A percentile compares a stretch with the other conserved stretches of the same genome.
Evolutionary conservation across 805 yeast genomes (phyloP).

Genomic region (Wickerhamiella sergipiensis): DNA sequence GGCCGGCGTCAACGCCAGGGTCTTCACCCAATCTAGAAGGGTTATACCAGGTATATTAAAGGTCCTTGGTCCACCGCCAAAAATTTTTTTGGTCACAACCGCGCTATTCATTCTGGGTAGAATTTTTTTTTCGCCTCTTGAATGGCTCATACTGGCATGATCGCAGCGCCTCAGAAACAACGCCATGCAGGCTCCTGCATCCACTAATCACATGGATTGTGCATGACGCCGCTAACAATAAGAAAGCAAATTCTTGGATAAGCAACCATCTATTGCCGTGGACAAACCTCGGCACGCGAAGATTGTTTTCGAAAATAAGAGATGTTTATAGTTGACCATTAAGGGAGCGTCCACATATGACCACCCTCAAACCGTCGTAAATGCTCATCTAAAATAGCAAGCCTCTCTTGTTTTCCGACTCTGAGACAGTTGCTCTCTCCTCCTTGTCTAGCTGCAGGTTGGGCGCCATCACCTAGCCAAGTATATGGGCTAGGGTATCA

Average conservation of each 20-base stretch:
- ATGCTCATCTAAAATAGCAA: too few species aligned
- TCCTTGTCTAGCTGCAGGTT: neutral
- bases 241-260: neutral
- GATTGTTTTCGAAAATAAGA: too few species aligned
- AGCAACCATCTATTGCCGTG: neutral
- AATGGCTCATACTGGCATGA: neutral
- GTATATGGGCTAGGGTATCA: neutral
- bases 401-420: too few species aligned
- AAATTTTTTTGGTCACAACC: too few species aligned
- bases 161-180: neutral
- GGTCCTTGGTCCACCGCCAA: too few species aligned
- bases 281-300: neutral
- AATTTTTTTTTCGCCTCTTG: neutral
- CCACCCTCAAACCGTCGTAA: too few species aligned
- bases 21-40: neutral
- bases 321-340: too few species aligned
- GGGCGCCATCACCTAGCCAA: neutral
- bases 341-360: too few species aligned
- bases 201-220: neutral
- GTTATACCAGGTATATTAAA: neutral
- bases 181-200: neutral
- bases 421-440: neutral
- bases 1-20: neutral
- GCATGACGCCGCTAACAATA: neutral
- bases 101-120: neutral